Evolutionary conservation across 176 grass and related monocot species (phyloP), one percentile per base, ranked within the genome.

Genomic region (Oryza rufipogon): DNA sequence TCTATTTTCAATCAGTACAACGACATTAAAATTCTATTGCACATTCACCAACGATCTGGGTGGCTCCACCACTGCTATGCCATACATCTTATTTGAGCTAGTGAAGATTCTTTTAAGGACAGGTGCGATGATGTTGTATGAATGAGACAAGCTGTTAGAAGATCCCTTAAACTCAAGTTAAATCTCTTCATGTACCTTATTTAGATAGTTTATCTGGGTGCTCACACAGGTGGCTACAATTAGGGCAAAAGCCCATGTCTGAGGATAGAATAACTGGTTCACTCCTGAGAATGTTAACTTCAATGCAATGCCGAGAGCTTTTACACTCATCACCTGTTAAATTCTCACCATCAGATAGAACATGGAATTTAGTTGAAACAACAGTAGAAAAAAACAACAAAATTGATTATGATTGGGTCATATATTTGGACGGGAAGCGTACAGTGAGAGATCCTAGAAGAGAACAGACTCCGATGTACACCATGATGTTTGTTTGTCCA

Each of bases 201-300:
- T 94, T 81, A 97, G 77, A 85, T 97, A 97, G 84, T 97, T 97
- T 79, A 97, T 97, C 70, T 94, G 95, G 47, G 92, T 97, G 86
- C 91, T 86, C 80, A 92, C 90, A 66, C 95, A 97, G 64, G 84
- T 80, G 32, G 75, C 88, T 60, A 97, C 92, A 87, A 92, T 87
- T 79, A 97, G 54, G 16, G 88, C 75, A 90, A 97, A 97, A 25
- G 91, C 92, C 95, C 95, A 97, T 32, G 95, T 97, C 75, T 97
- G 90, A 77, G 89, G 88, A 90, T 92, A 97, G 39, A 92, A 85
- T 74, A 97, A 85, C 74, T 97, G 95, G 81, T 97, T 97, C 76
- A 94, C 81, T 87, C 95, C 92, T 19, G 95, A 97, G 87, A 97
- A 97, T 68, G 95, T 97, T 78, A 97, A 80, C 76, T 97, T 97